A percentile compares a stretch with the other conserved stretches of the same genome.
Evolutionary conservation across 2,329 filamentous ascomycete species (phyloP).

Genomic region (Cryphonectria radicalis): DNA sequence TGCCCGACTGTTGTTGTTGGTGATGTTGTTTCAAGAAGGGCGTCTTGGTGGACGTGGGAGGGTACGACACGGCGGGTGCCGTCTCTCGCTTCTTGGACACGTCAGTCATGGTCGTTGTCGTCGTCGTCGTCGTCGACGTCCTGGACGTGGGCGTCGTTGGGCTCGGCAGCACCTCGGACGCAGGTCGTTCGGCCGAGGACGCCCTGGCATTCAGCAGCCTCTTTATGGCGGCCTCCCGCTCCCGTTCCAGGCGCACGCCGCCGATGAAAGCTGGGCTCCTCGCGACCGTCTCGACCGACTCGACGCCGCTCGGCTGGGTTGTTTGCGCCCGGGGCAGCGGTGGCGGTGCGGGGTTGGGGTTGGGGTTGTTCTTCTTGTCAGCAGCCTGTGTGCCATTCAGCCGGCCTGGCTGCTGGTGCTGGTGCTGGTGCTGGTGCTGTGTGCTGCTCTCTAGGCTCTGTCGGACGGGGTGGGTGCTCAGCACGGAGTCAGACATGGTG

Average conservation of each 20-base stretch:
- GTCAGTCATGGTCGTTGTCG: constrained; percentile 5
- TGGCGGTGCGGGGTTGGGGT: background rate
- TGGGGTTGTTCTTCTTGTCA: background rate
- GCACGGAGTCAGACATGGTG: constrained; percentile 25
- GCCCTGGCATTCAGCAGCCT: constrained; percentile 25
- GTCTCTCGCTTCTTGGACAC: constrained; percentile 23
- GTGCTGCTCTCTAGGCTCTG: constrained; percentile 11
- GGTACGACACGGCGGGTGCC: constrained; percentile 24
- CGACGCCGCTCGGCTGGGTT: constrained; percentile 12
- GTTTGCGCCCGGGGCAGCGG: background rate
- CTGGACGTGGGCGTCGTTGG: constrained; percentile 2
- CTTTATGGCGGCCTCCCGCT: constrained; percentile 41
- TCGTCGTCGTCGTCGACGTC: background rate
- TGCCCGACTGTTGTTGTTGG: background rate
- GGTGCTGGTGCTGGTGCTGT: too few relatives aligned
- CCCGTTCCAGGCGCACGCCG: constrained; percentile 48
- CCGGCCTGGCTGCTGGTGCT: constrained; percentile 23
- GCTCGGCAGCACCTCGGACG: constrained; percentile 11
- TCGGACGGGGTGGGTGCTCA: constrained; percentile 10
- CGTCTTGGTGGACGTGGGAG: constrained; percentile 28
- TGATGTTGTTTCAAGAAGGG: constrained; percentile 21
- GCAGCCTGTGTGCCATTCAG: constrained; percentile 30
- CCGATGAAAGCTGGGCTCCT: constrained; percentile 44
- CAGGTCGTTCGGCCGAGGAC: constrained; percentile 21
- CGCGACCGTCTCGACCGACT: constrained; percentile 13